These are phyloP conservation scores for Wickerhamomyces rabaulensis DNA, from an alignment of 805 yeast species.

Conservation along the genomic window DNA sequence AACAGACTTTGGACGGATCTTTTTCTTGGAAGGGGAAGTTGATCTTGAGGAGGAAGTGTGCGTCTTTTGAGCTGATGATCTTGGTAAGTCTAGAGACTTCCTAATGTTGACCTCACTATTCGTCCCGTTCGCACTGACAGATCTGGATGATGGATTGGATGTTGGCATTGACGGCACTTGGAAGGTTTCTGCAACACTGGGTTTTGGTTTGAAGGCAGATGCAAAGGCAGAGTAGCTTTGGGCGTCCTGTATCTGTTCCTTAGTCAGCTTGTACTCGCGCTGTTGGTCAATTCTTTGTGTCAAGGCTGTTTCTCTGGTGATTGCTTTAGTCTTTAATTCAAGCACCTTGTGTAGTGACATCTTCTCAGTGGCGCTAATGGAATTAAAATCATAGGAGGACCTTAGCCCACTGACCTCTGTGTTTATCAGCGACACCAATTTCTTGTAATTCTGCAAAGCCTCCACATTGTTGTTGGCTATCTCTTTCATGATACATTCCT, in stretches of 20 bases:
- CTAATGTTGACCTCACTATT: not conserved
- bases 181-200: not conserved
- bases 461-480: constrained; percentile 17
- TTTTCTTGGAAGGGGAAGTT: constrained; percentile 2
- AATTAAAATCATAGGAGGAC: not conserved
- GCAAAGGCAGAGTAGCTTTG: constrained; percentile 22
- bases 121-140: not conserved
- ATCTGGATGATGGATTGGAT: constrained; percentile 2
- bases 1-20: constrained; percentile 22
- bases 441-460: constrained; percentile 12
- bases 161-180: not conserved
- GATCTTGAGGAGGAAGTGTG: constrained; percentile 7
- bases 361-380: constrained; percentile 10
- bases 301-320: constrained; percentile 10
- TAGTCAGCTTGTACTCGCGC: constrained; percentile 10
- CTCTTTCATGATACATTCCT: constrained; percentile 12
- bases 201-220: constrained; percentile 16
- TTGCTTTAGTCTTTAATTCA: constrained; percentile 15
- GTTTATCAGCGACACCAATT: constrained; percentile 10
- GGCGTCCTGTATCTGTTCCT: constrained; percentile 11
- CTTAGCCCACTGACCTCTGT: constrained; percentile 4
- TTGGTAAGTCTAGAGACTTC: constrained; percentile 15
- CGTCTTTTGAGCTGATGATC: constrained; percentile 7
- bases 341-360: constrained; percentile 12
- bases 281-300: constrained; percentile 9